These are phyloP conservation scores for Lachnum nothofagi DNA, from an alignment of 2,329 filamentous ascomycete genomes.

Conservation along the genomic window DNA sequence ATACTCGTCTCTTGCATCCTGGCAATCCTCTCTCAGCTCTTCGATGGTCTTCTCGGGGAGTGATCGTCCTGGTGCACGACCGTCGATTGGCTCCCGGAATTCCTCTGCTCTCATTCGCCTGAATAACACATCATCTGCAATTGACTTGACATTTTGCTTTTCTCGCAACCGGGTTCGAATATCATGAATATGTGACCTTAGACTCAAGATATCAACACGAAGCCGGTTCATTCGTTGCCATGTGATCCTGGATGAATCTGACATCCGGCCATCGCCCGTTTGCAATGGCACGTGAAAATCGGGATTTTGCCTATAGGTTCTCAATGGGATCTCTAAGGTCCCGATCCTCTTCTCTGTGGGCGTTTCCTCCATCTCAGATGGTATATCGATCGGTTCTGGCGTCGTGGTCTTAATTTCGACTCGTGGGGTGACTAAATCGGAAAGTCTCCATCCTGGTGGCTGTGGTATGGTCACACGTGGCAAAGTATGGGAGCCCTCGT, in stretches of 20 bases:
- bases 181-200: slow-evolving; percentile 13
- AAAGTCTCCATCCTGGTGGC: background rate
- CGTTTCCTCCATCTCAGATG: background rate
- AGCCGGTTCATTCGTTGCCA: background rate
- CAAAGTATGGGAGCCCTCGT: background rate
- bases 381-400: background rate
- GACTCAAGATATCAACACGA: slow-evolving; percentile 6
- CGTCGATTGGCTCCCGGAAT: background rate
- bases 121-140: slow-evolving; percentile 15
- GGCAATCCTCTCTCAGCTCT: slow-evolving; percentile 9
- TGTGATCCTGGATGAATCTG: background rate
- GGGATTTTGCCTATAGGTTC: background rate
- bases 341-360: background rate
- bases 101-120: slow-evolving; percentile 1
- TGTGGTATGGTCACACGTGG: background rate
- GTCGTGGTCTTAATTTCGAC: background rate
- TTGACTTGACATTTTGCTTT: slow-evolving; percentile 10
- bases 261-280: background rate
- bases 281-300: background rate
- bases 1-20: slow-evolving; percentile 18
- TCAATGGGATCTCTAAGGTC: background rate
- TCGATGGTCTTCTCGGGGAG: background rate
- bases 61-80: background rate
- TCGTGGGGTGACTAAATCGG: background rate
- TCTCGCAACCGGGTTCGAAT: slow-evolving; percentile 7